phyloP scores from a whole-genome alignment of 345 rosid species.

The Schrenkiella parvula region DNA sequence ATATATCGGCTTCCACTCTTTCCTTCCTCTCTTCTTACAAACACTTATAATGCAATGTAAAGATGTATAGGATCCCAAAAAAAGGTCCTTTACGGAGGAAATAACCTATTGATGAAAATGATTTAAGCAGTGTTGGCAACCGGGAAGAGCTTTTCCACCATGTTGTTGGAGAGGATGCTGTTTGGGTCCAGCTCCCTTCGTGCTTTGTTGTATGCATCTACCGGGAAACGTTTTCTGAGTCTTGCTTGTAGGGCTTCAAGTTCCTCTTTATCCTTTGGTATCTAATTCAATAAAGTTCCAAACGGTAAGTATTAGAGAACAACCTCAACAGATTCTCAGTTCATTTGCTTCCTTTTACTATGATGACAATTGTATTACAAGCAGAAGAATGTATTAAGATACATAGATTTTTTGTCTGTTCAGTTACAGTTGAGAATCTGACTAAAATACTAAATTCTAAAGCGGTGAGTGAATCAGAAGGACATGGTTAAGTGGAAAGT shows the following conservation, averaged over 20 bases:
- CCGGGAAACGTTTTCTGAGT: conserved; percentile 63
- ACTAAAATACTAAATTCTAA: neutral
- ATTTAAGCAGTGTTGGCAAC: conserved; percentile 41
- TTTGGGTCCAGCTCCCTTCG: conserved; percentile 82
- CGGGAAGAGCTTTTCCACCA: conserved; percentile 86
- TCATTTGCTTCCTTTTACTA: neutral
- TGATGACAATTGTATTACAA: neutral
- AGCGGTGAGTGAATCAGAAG: neutral
- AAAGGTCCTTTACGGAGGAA: neutral
- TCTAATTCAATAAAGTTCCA: conserved; percentile 38
- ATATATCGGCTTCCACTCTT: conserved; percentile 3
- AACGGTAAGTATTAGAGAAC: neutral
- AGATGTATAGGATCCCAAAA: conserved; percentile 12
- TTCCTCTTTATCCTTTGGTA: conserved; percentile 85
- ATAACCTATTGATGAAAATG: conserved; percentile 10
- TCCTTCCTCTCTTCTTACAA: conserved; percentile 9
- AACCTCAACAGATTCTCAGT: neutral
- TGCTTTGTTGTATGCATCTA: conserved; percentile 65
- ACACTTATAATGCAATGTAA: neutral
- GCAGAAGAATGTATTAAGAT: neutral
- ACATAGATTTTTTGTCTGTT: neutral
- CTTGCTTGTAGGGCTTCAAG: conserved; percentile 75
- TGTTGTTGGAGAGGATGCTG: conserved; percentile 76
- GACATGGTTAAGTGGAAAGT: neutral
- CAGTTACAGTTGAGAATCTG: neutral